Percentiles rank a stretch among this genome's conserved stretches.
Evolutionary conservation across 495 filamentous ascomycete genomes (phyloP).

Genomic region (Daldinia loculata): DNA sequence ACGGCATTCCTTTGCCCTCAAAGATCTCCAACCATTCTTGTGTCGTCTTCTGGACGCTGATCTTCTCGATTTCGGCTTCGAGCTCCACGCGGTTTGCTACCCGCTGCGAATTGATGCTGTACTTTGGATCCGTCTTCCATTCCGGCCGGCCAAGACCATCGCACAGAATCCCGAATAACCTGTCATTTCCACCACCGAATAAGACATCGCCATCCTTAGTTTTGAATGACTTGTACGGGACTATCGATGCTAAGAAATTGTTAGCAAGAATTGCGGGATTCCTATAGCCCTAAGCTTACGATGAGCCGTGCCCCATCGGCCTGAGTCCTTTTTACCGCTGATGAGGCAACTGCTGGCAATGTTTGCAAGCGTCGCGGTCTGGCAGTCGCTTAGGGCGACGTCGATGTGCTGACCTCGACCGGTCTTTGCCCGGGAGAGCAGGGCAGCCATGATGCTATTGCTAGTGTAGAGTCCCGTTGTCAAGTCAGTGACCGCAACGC

Average conservation of each 20-base stretch:
- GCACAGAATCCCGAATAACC: constrained; percentile 86
- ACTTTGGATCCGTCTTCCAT: constrained; percentile 80
- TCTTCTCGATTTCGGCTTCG: constrained; percentile 76
- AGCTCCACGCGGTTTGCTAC: constrained; percentile 81
- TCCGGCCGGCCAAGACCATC: constrained; percentile 77
- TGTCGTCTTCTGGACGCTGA: constrained; percentile 81
- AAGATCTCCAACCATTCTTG: constrained; percentile 88
- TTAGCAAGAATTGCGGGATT: constrained; percentile 30
- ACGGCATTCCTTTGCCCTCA: constrained; percentile 91
- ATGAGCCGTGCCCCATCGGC: constrained; percentile 95
- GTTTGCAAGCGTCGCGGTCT: constrained; percentile 91
- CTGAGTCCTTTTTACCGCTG: constrained; percentile 84
- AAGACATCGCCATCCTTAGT: constrained; percentile 93
- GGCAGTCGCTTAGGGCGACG: constrained; percentile 88
- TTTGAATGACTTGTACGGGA: constrained; percentile 91
- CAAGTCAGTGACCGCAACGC: constrained; percentile 94
- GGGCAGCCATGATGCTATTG: constrained; percentile 93
- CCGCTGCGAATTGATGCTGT: constrained; percentile 79
- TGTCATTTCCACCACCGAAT: constrained; percentile 93
- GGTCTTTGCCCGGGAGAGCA: constrained; percentile 69
- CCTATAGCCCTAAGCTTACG: constrained; percentile 63
- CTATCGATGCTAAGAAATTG: constrained; percentile 77
- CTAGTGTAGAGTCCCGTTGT: constrained; percentile 98
- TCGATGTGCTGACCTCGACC: constrained; percentile 88
- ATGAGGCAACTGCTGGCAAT: constrained; percentile 92